Evolutionary conservation across 169 alveolate species (phyloP).

Genomic region (Eimeria necatrix): DNA sequence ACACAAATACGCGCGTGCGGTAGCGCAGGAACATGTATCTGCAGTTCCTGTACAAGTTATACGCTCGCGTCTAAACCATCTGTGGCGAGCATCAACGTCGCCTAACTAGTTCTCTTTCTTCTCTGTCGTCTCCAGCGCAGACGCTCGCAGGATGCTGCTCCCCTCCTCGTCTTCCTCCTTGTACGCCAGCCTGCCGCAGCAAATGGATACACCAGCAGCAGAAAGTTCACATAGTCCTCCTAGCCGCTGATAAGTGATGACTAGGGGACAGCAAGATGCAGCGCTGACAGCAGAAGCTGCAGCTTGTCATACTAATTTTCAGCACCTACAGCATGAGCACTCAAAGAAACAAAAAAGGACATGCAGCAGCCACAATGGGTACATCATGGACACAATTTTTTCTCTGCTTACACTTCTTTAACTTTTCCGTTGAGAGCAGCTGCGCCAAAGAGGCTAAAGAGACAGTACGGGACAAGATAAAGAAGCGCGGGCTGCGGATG

Average conservation of each 20-base stretch:
- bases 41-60: too few species aligned
- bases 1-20: too few species aligned
- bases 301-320: too few species aligned
- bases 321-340: not conserved
- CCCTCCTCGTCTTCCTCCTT: constrained; percentile 32
- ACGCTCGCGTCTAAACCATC: too few species aligned
- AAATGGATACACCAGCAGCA: not conserved
- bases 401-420: constrained; percentile 76
- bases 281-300: too few species aligned
- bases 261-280: not conserved
- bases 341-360: not conserved
- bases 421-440: constrained; percentile 84
- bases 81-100: not conserved
- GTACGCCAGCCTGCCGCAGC: constrained; percentile 66
- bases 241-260: too few species aligned
- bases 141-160: not conserved
- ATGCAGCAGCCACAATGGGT: not conserved
- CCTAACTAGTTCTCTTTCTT: constrained; percentile 28
- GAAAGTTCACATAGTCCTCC: not conserved
- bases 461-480: constrained; percentile 94
- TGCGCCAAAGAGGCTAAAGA: constrained; percentile 85
- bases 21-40: too few species aligned
- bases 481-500: constrained; percentile 97
- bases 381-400: not conserved
- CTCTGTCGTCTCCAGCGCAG: constrained; percentile 27